Base-by-base conservation (phyloP, 257 asterid species). In the Henckelia pumila region DNA sequence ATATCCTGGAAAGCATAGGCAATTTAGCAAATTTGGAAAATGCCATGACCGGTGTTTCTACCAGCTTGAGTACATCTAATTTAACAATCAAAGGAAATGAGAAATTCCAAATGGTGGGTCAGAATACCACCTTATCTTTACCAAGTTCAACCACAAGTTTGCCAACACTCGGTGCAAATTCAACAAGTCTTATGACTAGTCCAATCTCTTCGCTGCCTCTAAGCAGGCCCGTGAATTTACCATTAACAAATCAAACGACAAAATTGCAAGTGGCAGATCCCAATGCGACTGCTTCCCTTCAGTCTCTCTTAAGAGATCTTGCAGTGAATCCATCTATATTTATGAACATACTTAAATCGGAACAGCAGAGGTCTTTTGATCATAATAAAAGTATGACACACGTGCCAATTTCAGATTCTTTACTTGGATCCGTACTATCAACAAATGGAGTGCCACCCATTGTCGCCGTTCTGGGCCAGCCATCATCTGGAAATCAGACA, bases 311-410 rank as follows among this genome's bases (percentile, higher is more conserved):
- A 57, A 79, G 84, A 80, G 96, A 90, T 64, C 79, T 86, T 30
- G 84, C 83, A 67, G 89, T 81, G 73, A 85, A 93, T 73, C 99
- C 97, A 71, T 79, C 97, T 35, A 75, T 80, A 61, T 90, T 82
- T 86, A 85, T 88, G 92, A 84, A 83, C 71, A 58, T 85, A 77
- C 79, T 86, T 68, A 90, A 81, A 71, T 75, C 78, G 89, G 95
- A 85, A 75, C 83, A 80, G 26, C 83, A 75, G 58, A 86, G 80
- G 75, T 80, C 89, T 77, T 81, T 80, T 59, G 79, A 74, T 76
- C 81, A 79, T 70, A 61, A 71, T 72, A 78, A 73, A 78, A 75
- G 70, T 78, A 56, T 76, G 64, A 63, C 74, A 25, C 84, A 77
- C 49, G 64, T 72, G 66, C 55, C 78, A 25, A 71, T 74, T 71